phyloP scores from a whole-genome alignment of 1,284 basidiomycete species.

The Phellopilus nigrolimitatus region DNA sequence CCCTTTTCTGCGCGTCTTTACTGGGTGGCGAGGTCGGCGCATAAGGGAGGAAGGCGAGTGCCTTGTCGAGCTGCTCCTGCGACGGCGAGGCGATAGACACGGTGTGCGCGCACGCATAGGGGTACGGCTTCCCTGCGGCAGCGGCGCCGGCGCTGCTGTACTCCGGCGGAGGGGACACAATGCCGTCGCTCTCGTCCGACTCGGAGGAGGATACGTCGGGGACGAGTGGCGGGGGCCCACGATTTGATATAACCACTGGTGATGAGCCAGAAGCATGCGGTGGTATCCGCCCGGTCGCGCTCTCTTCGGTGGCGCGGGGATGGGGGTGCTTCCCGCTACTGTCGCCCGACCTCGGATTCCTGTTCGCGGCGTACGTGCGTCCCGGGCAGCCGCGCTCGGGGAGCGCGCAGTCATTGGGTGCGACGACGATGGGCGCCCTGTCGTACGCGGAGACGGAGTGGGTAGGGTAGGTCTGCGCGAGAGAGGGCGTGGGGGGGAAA shows the following conservation, averaged over 20 bases:
- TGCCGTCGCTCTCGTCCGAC: constrained; percentile 45
- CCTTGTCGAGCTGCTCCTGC: constrained; percentile 30
- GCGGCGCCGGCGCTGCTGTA: constrained; percentile 17
- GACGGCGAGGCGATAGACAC: constrained; percentile 25
- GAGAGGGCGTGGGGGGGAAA: constrained; percentile 66
- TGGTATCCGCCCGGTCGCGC: constrained; percentile 9
- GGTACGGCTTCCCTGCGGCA: constrained; percentile 14
- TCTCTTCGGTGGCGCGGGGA: constrained; percentile 40
- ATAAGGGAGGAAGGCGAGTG: constrained; percentile 39
- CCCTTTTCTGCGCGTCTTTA: constrained; percentile 25
- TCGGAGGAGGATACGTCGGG: constrained; percentile 41
- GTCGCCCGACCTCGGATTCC: constrained; percentile 9
- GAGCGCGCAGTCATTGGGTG: constrained; percentile 56
- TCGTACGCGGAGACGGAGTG: constrained; percentile 66
- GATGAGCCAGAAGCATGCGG: constrained; percentile 16
- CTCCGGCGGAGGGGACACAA: constrained; percentile 22
- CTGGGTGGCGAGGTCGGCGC: constrained; percentile 25
- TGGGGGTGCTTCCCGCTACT: constrained; percentile 49
- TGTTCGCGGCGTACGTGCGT: constrained; percentile 22
- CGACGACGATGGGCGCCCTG: constrained; percentile 61
- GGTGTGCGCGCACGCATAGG: constrained; percentile 23
- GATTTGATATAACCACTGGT: constrained; percentile 13
- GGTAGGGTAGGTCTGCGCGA: constrained; percentile 54
- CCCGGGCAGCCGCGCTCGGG: constrained; percentile 47
- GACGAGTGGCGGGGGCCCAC: constrained; percentile 32